phyloP scores from a whole-genome alignment of 495 filamentous ascomycete genomes.

The Talaromyces proteolyticus region DNA sequence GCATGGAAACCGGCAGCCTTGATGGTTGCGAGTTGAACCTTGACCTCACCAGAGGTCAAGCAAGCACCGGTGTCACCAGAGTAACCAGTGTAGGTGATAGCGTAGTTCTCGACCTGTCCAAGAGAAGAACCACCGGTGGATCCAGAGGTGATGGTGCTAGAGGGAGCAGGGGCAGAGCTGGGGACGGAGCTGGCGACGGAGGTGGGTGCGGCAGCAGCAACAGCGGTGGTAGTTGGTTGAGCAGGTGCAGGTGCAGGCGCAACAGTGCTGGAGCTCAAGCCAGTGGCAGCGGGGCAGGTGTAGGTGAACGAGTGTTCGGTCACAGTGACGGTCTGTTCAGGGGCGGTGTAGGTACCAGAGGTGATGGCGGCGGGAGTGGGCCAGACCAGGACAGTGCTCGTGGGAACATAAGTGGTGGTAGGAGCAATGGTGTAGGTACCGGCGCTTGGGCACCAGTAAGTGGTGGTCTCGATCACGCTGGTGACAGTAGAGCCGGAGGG shows the following conservation, averaged over 20 bases:
- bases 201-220: constrained; percentile 13
- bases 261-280: constrained; percentile 17
- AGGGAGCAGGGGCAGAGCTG: constrained; percentile 12
- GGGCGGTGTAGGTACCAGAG: constrained; percentile 70
- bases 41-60: constrained; percentile 58
- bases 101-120: constrained; percentile 44
- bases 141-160: not conserved
- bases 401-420: constrained; percentile 52
- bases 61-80: constrained; percentile 47
- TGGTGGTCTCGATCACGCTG: constrained; percentile 66
- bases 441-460: constrained; percentile 70
- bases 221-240: constrained; percentile 16
- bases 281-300: constrained; percentile 63
- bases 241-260: constrained; percentile 8
- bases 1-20: constrained; percentile 67
- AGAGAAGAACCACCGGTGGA: constrained; percentile 3
- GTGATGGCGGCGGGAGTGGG: constrained; percentile 59
- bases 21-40: constrained; percentile 62
- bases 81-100: constrained; percentile 92
- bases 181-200: constrained; percentile 15
- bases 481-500: constrained; percentile 54
- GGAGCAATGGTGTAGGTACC: constrained; percentile 80
- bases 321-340: constrained; percentile 60
- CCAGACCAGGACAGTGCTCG: constrained; percentile 54
- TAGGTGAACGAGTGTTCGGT: constrained; percentile 63